Percentiles rank a stretch among this genome's conserved stretches.
These are phyloP conservation scores for Cladophialophora carrionii DNA, from an alignment of 2,329 filamentous ascomycete species.

Conservation along the genomic window DNA sequence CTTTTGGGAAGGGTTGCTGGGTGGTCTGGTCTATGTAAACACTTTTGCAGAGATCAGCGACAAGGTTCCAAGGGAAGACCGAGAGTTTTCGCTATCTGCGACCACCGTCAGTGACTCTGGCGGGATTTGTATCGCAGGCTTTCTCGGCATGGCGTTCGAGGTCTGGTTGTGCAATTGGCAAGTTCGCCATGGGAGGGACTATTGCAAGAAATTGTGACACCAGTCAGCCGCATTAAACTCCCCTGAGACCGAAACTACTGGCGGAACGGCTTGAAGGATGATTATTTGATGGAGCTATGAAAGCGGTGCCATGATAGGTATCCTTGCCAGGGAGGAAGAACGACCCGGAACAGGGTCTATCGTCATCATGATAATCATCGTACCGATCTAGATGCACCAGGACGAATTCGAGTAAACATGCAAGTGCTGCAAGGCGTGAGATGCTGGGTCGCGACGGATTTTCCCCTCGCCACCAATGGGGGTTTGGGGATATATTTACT, in stretches of 20 bases:
- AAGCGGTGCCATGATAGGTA: neutral
- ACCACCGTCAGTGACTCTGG: slow-evolving; percentile 90
- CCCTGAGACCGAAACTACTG: neutral
- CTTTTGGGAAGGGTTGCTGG: slow-evolving; percentile 92
- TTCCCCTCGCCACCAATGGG: slow-evolving; percentile 8
- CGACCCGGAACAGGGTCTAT: neutral
- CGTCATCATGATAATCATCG: neutral
- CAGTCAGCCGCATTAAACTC: neutral
- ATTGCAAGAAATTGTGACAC: slow-evolving; percentile 60
- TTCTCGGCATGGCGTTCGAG: slow-evolving; percentile 82
- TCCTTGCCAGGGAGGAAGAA: neutral
- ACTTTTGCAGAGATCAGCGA: slow-evolving; percentile 95
- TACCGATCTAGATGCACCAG: neutral
- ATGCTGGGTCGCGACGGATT: neutral
- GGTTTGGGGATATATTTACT: slow-evolving; percentile 18
- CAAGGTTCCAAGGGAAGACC: slow-evolving; percentile 71
- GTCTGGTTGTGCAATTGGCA: slow-evolving; percentile 82
- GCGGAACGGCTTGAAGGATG: neutral
- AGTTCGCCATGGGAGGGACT: slow-evolving; percentile 75
- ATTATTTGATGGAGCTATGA: neutral
- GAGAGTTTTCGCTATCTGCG: slow-evolving; percentile 88
- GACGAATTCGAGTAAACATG: slow-evolving; percentile 6
- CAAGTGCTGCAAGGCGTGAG: neutral
- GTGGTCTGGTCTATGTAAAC: slow-evolving; percentile 91
- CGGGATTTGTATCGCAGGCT: slow-evolving; percentile 85